Evolutionary conservation across 139 green algal species (phyloP).

Genomic region (Chlorella sp.): DNA sequence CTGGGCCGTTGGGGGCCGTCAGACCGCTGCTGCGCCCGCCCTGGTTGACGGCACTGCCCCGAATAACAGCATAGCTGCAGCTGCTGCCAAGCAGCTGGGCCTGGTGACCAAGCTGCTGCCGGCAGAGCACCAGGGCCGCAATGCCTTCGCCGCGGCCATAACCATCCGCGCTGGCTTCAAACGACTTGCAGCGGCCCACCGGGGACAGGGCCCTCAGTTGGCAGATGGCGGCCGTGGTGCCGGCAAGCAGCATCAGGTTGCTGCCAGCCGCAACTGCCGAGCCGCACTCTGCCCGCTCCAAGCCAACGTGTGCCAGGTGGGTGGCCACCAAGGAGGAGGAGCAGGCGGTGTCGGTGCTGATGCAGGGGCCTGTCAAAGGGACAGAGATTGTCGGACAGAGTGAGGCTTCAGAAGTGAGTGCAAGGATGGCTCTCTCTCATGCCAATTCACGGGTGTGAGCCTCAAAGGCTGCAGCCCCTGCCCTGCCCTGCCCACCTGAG

Average conservation of each 20-base stretch:
- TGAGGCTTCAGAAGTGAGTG: too few species aligned
- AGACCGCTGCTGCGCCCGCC: slow-evolving; percentile 78
- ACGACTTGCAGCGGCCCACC: slow-evolving; percentile 59
- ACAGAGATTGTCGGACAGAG: background rate
- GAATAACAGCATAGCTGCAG: slow-evolving; percentile 44
- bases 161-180: slow-evolving; percentile 65
- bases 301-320: slow-evolving; percentile 42
- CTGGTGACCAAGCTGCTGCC: background rate
- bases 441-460: too few species aligned
- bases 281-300: slow-evolving; percentile 23
- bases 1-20: slow-evolving; percentile 81
- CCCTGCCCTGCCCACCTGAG: slow-evolving; percentile 42
- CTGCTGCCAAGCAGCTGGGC: background rate
- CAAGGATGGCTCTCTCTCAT: too few species aligned
- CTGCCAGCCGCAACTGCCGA: slow-evolving; percentile 33
- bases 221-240: slow-evolving; percentile 51
- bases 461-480: too few species aligned
- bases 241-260: slow-evolving; percentile 53
- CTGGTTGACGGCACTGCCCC: slow-evolving; percentile 80
- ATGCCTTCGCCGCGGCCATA: slow-evolving; percentile 66
- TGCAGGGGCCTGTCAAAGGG: slow-evolving; percentile 40
- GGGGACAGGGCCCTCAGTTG: slow-evolving; percentile 54
- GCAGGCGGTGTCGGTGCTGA: slow-evolving; percentile 67
- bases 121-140: slow-evolving; percentile 30
- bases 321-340: slow-evolving; percentile 63